Conservation (phyloP, 768 basidiomycete species). For the Pleurotus platypus region DNA sequence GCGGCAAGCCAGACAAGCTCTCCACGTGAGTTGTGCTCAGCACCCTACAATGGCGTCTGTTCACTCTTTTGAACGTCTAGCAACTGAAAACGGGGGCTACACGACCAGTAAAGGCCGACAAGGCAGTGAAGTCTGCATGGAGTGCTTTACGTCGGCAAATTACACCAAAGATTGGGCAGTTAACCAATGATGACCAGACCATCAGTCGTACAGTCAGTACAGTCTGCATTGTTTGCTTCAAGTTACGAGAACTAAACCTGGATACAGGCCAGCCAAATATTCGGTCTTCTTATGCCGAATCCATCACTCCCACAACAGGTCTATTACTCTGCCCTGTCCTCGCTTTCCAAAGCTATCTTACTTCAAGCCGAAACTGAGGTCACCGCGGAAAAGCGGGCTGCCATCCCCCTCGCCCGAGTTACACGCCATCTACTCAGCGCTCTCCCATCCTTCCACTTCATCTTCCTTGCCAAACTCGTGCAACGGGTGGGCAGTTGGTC, state of each 20-base stretch:
- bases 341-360: conserved; percentile 85
- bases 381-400: conserved; percentile 80
- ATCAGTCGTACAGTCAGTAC: conserved; percentile 59
- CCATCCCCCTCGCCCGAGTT: conserved; percentile 78
- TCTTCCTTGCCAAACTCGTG: conserved; percentile 82
- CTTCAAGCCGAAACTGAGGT: conserved; percentile 94
- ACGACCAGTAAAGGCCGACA: conserved; percentile 58
- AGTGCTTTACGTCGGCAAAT: conserved; percentile 70
- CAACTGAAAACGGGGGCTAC: conserved; percentile 63
- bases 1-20: conserved; percentile 46
- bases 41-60: background rate
- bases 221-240: conserved; percentile 8
- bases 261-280: conserved; percentile 34
- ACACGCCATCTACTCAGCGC: conserved; percentile 64
- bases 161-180: conserved; percentile 82
- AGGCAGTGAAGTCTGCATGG: conserved; percentile 56
- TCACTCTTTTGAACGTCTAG: conserved; percentile 27
- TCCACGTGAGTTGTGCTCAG: conserved; percentile 41
- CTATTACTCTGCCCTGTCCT: conserved; percentile 77
- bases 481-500: conserved; percentile 90
- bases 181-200: conserved; percentile 64
- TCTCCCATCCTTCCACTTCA: conserved; percentile 57
- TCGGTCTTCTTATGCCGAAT: conserved; percentile 29
- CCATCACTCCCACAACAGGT: conserved; percentile 34
- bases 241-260: background rate